Evolutionary conservation across 768 basidiomycete genomes (phyloP).

Genomic region (Termitomyces sp.): DNA sequence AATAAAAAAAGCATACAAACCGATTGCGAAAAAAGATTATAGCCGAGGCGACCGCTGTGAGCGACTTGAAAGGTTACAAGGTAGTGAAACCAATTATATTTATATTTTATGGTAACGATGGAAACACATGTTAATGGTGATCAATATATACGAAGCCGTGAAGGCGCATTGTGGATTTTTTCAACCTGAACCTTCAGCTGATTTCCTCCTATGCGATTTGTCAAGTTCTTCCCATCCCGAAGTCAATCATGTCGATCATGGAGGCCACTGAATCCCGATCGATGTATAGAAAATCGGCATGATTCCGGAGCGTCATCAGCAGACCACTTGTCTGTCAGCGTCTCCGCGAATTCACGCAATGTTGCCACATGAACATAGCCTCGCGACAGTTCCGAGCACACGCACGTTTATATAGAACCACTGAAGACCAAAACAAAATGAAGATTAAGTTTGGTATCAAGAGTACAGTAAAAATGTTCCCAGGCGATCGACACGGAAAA

Average conservation of each 20-base stretch:
- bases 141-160: too few relatives aligned
- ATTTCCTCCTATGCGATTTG: neutral
- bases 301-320: constrained; percentile 4
- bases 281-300: neutral
- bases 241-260: neutral
- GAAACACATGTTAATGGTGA: too few relatives aligned
- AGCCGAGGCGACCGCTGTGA: constrained; percentile 1
- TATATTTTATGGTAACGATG: too few relatives aligned
- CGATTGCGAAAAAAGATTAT: neutral
- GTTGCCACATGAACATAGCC: neutral
- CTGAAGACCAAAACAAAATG: neutral
- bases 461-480: neutral
- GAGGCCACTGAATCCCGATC: neutral
- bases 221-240: neutral
- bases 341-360: neutral
- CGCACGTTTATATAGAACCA: neutral
- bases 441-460: neutral
- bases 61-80: neutral
- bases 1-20: neutral
- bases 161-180: too few relatives aligned
- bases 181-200: neutral
- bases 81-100: neutral
- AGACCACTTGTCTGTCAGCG: neutral
- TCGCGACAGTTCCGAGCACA: neutral
- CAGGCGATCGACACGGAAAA: neutral